phyloP scores from a whole-genome alignment of 2,329 filamentous ascomycete genomes.

The Pyrenochaeta sp. region DNA sequence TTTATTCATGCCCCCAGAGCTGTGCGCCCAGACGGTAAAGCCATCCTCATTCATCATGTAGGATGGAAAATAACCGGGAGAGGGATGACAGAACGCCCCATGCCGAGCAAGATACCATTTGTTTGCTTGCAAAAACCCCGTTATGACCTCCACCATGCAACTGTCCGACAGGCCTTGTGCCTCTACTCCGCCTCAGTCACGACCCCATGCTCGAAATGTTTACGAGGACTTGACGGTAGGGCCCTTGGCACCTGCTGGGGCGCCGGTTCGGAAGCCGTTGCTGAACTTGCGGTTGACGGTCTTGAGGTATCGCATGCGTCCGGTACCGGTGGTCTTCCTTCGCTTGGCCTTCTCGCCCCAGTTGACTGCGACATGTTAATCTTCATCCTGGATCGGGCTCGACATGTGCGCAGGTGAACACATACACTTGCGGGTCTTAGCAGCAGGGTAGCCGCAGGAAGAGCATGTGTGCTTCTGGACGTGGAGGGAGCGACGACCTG shows the following conservation, averaged over 20 bases:
- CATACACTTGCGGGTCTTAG: slow-evolving; percentile 99
- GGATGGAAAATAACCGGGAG: slow-evolving; percentile 43
- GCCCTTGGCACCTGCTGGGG: slow-evolving; percentile 83
- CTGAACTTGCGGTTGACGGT: slow-evolving; percentile 90
- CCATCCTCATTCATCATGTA: slow-evolving; percentile 39
- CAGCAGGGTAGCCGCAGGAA: slow-evolving; percentile 94
- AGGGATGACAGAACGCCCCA: slow-evolving; percentile 48
- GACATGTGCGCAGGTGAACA: slow-evolving; percentile 42
- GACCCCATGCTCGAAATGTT: slow-evolving; percentile 17
- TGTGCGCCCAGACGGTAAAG: slow-evolving; percentile 35
- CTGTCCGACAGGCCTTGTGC: slow-evolving; percentile 34
- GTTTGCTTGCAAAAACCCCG: slow-evolving; percentile 42
- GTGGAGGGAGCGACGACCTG: slow-evolving; percentile 96
- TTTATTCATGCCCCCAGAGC: slow-evolving; percentile 47
- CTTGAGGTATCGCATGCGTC: slow-evolving; percentile 95
- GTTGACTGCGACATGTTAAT: slow-evolving; percentile 74
- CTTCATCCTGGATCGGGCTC: slow-evolving; percentile 16
- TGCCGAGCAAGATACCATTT: slow-evolving; percentile 49
- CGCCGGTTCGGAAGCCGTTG: slow-evolving; percentile 95
- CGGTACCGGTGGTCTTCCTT: slow-evolving; percentile 98
- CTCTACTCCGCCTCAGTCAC: slow-evolving; percentile 25
- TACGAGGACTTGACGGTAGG: slow-evolving; percentile 49
- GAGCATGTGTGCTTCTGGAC: slow-evolving; percentile 99
- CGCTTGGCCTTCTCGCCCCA: slow-evolving; percentile 99
- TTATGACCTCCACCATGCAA: slow-evolving; percentile 40